Evolutionary conservation across 306 rosid genomes (phyloP), one percentile per base, ranked within the genome.

Genomic region (Begonia masoniana): DNA sequence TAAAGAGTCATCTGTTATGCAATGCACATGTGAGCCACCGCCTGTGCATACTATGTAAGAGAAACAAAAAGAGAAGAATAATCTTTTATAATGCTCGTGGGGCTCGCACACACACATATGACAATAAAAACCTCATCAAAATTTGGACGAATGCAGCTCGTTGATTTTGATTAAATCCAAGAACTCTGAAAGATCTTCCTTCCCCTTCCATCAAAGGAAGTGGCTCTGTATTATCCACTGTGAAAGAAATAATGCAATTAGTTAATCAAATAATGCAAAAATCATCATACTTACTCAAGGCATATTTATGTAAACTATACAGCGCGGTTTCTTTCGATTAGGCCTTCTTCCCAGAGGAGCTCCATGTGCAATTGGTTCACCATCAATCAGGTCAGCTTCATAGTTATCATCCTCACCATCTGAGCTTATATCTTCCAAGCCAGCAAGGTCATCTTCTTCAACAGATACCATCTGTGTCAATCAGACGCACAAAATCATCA

Each of bases 401-500:
- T 86, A 86, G 71, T 86, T 91, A 63, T 86, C 99, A 63, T 91
- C 99, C 79, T 91, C 99, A 0, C 78, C 87, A 42, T 91, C 99
- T 64, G 99, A 83, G 72, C 99, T 86, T 39, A 86, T 87, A 79
- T 86, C 96, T 68, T 86, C 88, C 64, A 91, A 72, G 67, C 99
- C 99, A 71, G 99, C 99, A 54, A 91, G 99, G 68, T 91, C 99
- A 59, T 91, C 99, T 23, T 91, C 99, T 71, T 91, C 99, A 71
- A 91, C 96, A 19, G 99, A 83, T 51, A 80, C 94, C 94, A 86
- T 91, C 99, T 91, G 70, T 16, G 17, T 43, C 45, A 42, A 41
- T 55, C 63, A 61, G 31, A 24, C 5, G 58, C 55, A 64, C 45
- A 47, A 51, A 26, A 23, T 43, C 45, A 7, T 63, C 47, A 19